phyloP scores from a whole-genome alignment of 768 basidiomycete genomes.

The Exsudoporus frostii region DNA sequence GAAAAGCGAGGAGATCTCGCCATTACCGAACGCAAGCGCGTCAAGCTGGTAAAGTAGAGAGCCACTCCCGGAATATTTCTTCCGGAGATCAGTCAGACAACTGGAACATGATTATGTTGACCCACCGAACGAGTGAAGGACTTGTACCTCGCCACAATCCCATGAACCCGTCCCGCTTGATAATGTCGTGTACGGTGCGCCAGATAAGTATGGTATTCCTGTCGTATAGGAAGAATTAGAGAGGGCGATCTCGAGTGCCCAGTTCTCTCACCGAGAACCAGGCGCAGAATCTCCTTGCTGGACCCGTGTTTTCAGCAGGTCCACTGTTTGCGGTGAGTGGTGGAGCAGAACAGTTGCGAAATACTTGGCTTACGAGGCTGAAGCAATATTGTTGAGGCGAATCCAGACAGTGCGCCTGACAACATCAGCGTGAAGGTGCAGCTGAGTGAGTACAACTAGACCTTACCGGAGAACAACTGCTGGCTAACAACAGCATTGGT shows the following conservation, averaged over 20 bases:
- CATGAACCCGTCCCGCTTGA: slow-evolving; percentile 56
- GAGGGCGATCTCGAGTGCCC: neutral
- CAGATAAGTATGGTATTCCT: slow-evolving; percentile 44
- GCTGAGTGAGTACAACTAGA: neutral
- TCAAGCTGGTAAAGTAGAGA: slow-evolving; percentile 84
- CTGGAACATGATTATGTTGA: neutral
- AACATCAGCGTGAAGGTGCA: neutral
- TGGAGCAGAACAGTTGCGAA: neutral
- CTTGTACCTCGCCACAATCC: slow-evolving; percentile 90
- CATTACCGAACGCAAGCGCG: slow-evolving; percentile 75
- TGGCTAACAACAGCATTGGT: slow-evolving; percentile 25
- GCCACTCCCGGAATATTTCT: slow-evolving; percentile 95
- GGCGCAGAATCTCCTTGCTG: slow-evolving; percentile 69
- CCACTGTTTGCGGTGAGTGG: slow-evolving; percentile 47
- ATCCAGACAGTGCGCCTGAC: slow-evolving; percentile 73
- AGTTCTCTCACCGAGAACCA: slow-evolving; percentile 35
- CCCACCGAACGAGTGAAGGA: slow-evolving; percentile 72
- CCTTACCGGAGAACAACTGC: slow-evolving; percentile 30
- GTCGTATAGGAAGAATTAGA: neutral
- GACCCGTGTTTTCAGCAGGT: slow-evolving; percentile 87
- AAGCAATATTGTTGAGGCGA: slow-evolving; percentile 68
- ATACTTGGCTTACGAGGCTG: slow-evolving; percentile 61
- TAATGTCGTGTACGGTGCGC: slow-evolving; percentile 52
- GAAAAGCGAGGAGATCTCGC: slow-evolving; percentile 72
- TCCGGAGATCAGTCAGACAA: slow-evolving; percentile 2